phyloP scores from a whole-genome alignment of 2,329 filamentous ascomycete genomes.

The Aciculosporium take region DNA sequence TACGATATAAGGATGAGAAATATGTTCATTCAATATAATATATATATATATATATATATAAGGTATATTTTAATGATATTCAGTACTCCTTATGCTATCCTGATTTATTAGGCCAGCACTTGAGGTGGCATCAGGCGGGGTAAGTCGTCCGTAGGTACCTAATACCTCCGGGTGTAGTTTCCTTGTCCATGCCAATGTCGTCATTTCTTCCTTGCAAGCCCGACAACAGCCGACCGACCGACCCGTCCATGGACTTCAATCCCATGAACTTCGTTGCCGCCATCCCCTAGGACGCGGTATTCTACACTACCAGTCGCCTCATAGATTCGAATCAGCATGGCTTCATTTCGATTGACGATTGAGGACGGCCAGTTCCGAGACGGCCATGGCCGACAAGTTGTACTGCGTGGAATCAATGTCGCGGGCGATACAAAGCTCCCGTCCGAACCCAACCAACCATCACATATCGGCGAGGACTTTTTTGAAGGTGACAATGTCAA shows the following conservation, averaged over 20 bases:
- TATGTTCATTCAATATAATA: too few relatives aligned
- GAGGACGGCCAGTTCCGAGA: constrained; percentile 81
- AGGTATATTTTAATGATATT: too few relatives aligned
- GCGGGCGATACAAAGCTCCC: constrained; percentile 86
- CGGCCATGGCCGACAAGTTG: constrained; percentile 65
- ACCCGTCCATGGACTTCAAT: not conserved
- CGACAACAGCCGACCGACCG: not conserved
- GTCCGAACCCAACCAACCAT: constrained; percentile 64
- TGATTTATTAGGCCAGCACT: too few relatives aligned
- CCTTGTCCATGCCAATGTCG: not conserved
- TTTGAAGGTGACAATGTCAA: constrained; percentile 87
- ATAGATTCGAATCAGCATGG: constrained; percentile 38
- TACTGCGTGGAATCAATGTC: constrained; percentile 85
- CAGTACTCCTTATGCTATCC: too few relatives aligned
- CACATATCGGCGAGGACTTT: constrained; percentile 64
- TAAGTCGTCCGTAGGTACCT: too few relatives aligned
- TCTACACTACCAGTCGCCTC: not conserved
- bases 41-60: too few relatives aligned
- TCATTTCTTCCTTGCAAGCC: constrained; percentile 2
- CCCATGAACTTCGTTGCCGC: not conserved
- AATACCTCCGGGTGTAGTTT: too few relatives aligned
- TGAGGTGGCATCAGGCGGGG: too few relatives aligned
- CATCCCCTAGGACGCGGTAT: not conserved
- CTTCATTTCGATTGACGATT: constrained; percentile 62
- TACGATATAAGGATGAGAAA: too few relatives aligned